These are phyloP conservation scores for Monilinia fructicola DNA, from an alignment of 2,329 filamentous ascomycete species.

Conservation along the genomic window DNA sequence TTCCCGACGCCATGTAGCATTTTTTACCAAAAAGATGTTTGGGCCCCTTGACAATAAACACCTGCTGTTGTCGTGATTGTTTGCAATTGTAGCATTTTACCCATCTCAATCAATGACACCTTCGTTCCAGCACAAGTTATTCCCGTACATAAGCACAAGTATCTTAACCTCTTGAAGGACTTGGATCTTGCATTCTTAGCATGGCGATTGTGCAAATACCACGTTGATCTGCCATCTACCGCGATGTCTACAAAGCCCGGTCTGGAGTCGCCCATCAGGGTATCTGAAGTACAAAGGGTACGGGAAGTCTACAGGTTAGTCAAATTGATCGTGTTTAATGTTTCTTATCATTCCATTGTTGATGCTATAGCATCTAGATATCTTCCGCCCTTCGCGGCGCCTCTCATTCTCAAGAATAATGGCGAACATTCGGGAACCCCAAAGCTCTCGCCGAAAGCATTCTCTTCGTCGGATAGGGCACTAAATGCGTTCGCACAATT, in stretches of 20 bases:
- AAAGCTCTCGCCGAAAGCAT: neutral
- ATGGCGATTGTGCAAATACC: neutral
- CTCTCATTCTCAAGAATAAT: neutral
- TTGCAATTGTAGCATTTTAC: no score
- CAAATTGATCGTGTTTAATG: neutral
- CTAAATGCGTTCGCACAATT: slow-evolving; percentile 50
- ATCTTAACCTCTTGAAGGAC: neutral
- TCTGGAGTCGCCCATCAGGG: neutral
- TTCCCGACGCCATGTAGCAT: no score
- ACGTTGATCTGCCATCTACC: neutral
- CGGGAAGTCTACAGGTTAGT: slow-evolving; percentile 22
- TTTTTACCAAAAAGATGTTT: no score
- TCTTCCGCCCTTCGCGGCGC: slow-evolving; percentile 11
- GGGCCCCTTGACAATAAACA: no score
- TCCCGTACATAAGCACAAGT: neutral
- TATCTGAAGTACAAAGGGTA: slow-evolving; percentile 16
- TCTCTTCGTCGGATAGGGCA: slow-evolving; percentile 44
- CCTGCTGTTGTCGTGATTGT: no score
- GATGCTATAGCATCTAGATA: slow-evolving; percentile 1
- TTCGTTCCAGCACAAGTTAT: neutral
- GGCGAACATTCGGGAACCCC: neutral
- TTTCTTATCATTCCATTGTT: neutral
- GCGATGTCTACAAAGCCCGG: neutral
- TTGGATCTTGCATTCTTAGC: neutral
- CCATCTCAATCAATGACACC: no score